Base-by-base conservation (phyloP, 1,139 yeast species). In the Yamadazyma diddensiae region DNA sequence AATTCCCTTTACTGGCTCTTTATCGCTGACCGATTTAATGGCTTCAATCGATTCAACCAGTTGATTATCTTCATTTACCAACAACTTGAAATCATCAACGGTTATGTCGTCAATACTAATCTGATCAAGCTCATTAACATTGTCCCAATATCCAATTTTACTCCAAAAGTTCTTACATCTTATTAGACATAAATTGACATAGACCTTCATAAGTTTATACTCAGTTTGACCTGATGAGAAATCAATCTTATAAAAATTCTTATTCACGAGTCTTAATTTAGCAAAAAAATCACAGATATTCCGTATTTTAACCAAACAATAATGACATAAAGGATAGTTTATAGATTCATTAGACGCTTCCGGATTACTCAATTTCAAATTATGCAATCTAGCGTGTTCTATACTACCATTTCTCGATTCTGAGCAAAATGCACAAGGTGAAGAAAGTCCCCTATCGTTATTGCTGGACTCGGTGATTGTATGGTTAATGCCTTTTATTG, bases 401-500 rank as follows among this genome's bases (percentile, higher is more conserved):
- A 85, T 64, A 38, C 77, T 71, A 46, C 79, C 85, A 47, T 73
- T 73, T 40, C 94, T 70, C 11, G 62, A 52, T 55, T 88, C 96
- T 7, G 88, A 92, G 62, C 97, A 90, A 31, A 88, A 65, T 6
- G 88, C 71, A 59, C 97, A 90, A 3, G 87, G 77, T 3, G 79
- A 77, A 35, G 71, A 65, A 13, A 81, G 73, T 1, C 96, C 95
- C 26, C 85, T 81, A 15, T 32, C 19, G 21, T 22, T 25, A 3
- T 49, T 49, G 15, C 39, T 41, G 37, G 62, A 55, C 3, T 59
- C 46, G 44, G 70, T 73, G 57, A 79, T 78, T 0, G 74, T 73
- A 53, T 87, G 95, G 48, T 86, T 87, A 22, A 83, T 73, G 0
- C 92, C 94, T 35, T 88, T 80, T 10, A 90, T 73, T 1, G 98